phyloP scores from a whole-genome alignment of 2,329 filamentous ascomycete genomes.

The Cladosporium sp. region DNA sequence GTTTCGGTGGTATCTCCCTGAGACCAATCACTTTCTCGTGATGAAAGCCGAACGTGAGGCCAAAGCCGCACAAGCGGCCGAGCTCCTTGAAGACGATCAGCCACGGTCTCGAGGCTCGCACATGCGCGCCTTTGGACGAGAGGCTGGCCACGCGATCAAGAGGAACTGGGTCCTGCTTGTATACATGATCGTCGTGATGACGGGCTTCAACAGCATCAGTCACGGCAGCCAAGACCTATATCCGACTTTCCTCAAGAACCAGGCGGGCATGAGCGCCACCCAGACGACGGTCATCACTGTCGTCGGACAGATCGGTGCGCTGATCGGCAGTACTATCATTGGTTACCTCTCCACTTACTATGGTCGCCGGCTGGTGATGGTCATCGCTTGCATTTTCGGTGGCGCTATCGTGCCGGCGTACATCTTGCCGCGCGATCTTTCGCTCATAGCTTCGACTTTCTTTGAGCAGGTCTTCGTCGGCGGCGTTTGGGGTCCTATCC shows the following conservation, averaged over 20 bases:
- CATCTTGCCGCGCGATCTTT: conserved; percentile 26
- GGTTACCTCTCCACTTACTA: conserved; percentile 34
- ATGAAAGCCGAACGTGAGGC: conserved; percentile 22
- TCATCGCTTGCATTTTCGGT: conserved; percentile 32
- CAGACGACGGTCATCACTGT: conserved; percentile 32
- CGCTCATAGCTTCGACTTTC: conserved; percentile 31
- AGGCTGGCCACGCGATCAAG: conserved; percentile 21
- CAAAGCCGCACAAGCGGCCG: conserved; percentile 9
- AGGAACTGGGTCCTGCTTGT: conserved; percentile 33
- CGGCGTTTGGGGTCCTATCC: conserved; percentile 35
- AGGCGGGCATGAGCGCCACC: conserved; percentile 27
- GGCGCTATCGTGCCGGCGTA: conserved; percentile 33
- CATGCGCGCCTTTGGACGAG: conserved; percentile 17
- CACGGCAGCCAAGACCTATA: conserved; percentile 33
- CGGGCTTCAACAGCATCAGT: conserved; percentile 17
- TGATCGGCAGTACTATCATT: conserved; percentile 30
- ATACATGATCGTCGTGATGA: conserved; percentile 27
- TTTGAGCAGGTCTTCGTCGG: conserved; percentile 35
- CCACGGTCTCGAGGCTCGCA: not conserved
- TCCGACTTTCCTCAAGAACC: conserved; percentile 35
- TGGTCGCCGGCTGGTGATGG: conserved; percentile 34
- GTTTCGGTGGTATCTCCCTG: conserved; percentile 21
- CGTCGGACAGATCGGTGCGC: conserved; percentile 30
- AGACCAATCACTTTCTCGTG: conserved; percentile 24
- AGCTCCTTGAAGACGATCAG: not conserved